phyloP scores from a whole-genome alignment of 2,329 filamentous ascomycete genomes.

The Bipolaris zeicola region DNA sequence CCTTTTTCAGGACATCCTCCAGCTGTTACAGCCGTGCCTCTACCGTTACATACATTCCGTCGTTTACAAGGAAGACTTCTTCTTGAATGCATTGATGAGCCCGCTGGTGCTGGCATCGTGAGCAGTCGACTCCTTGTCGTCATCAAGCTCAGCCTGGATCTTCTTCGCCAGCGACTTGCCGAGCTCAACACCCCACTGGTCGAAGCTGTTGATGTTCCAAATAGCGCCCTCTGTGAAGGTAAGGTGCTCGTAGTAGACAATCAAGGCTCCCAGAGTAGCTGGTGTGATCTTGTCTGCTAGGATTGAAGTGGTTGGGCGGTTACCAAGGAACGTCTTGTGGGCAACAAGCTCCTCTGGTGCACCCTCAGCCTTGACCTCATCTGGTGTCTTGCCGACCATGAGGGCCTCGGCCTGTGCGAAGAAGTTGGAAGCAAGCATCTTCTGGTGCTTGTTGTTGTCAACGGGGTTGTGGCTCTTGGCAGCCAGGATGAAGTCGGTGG shows the following conservation, averaged over 20 bases:
- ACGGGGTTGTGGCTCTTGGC: slow-evolving; percentile 97
- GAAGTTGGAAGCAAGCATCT: slow-evolving; percentile 92
- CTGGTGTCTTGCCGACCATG: slow-evolving; percentile 87
- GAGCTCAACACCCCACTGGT: slow-evolving; percentile 99
- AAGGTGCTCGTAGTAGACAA: slow-evolving; percentile 98
- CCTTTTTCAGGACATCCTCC: slow-evolving; percentile 17
- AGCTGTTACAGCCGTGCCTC: slow-evolving; percentile 12
- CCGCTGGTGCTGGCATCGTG: slow-evolving; percentile 91
- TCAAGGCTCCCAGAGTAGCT: slow-evolving; percentile 88
- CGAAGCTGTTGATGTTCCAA: slow-evolving; percentile 99
- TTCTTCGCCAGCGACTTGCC: slow-evolving; percentile 90
- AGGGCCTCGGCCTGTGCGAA: slow-evolving; percentile 87
- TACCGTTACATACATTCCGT: background rate
- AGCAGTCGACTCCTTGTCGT: slow-evolving; percentile 68
- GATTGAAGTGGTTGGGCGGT: slow-evolving; percentile 95
- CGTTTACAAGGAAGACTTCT: slow-evolving; percentile 59
- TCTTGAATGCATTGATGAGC: slow-evolving; percentile 91
- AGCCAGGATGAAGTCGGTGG: slow-evolving; percentile 95
- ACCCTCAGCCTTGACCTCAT: slow-evolving; percentile 77
- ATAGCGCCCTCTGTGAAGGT: slow-evolving; percentile 97
- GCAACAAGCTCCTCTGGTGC: slow-evolving; percentile 76
- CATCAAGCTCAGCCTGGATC: slow-evolving; percentile 75
- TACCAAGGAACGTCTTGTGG: slow-evolving; percentile 99
- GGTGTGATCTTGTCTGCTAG: slow-evolving; percentile 93
- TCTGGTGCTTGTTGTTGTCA: slow-evolving; percentile 90